Evolutionary conservation across 2,329 filamentous ascomycete genomes (phyloP).

Genomic region (Pyrenophora teres): DNA sequence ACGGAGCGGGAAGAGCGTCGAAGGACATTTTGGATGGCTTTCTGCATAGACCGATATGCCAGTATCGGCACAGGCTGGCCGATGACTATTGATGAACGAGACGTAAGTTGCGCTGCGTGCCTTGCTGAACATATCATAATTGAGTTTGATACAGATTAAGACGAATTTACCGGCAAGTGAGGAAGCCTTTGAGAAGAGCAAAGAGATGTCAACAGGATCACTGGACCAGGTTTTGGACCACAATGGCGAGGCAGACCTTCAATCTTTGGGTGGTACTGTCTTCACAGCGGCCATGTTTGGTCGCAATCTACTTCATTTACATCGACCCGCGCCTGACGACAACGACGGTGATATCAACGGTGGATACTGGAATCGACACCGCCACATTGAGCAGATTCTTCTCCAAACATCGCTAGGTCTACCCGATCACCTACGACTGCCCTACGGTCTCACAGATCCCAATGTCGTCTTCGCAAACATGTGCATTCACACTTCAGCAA

Average conservation of each 20-base stretch:
- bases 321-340: slow-evolving; percentile 81
- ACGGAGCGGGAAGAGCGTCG: slow-evolving; percentile 90
- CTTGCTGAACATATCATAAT: not conserved
- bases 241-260: slow-evolving; percentile 73
- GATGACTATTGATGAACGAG: slow-evolving; percentile 88
- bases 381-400: slow-evolving; percentile 85
- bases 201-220: slow-evolving; percentile 71
- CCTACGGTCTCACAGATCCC: slow-evolving; percentile 72
- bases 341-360: slow-evolving; percentile 87
- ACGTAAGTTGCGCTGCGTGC: slow-evolving; percentile 58
- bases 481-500: slow-evolving; percentile 94
- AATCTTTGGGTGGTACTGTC: slow-evolving; percentile 77
- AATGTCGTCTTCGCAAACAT: slow-evolving; percentile 95
- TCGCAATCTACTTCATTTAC: slow-evolving; percentile 86
- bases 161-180: slow-evolving; percentile 85
- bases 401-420: slow-evolving; percentile 84
- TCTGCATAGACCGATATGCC: slow-evolving; percentile 87
- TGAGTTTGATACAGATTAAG: slow-evolving; percentile 61
- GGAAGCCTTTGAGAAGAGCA: slow-evolving; percentile 81
- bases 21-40: slow-evolving; percentile 93
- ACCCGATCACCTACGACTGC: slow-evolving; percentile 79
- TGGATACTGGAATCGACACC: slow-evolving; percentile 93
- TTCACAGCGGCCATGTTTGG: slow-evolving; percentile 90
- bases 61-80: slow-evolving; percentile 98
- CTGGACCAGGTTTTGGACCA: slow-evolving; percentile 72